phyloP scores from a whole-genome alignment of 495 filamentous ascomycete genomes.

The Talaromyces ruber region DNA sequence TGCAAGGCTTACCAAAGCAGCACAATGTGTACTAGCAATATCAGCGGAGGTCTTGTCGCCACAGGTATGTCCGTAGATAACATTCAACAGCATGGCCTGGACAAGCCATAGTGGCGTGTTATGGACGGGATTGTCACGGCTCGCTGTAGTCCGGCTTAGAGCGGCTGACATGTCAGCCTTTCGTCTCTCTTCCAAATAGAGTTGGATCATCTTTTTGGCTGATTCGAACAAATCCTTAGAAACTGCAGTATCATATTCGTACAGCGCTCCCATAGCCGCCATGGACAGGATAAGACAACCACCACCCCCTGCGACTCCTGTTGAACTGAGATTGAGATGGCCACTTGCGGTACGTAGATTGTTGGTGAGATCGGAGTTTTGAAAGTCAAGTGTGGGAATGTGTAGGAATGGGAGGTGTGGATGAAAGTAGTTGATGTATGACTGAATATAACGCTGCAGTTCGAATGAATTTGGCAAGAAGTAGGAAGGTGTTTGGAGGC shows the following conservation, averaged over 20 bases:
- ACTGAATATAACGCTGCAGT: slow-evolving; percentile 82
- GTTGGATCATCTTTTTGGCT: slow-evolving; percentile 89
- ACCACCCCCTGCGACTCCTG: slow-evolving; percentile 65
- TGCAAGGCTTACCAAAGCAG: slow-evolving; percentile 82
- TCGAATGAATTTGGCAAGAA: slow-evolving; percentile 81
- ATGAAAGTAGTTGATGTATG: slow-evolving; percentile 92
- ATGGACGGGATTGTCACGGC: slow-evolving; percentile 60
- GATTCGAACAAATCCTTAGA: slow-evolving; percentile 87
- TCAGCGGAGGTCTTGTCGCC: slow-evolving; percentile 85
- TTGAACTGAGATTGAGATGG: slow-evolving; percentile 48
- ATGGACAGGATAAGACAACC: slow-evolving; percentile 92
- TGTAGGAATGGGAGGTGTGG: slow-evolving; percentile 93
- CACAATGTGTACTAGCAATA: slow-evolving; percentile 86
- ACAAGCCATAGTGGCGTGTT: slow-evolving; percentile 91
- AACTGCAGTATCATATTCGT: slow-evolving; percentile 71
- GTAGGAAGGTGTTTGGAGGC: slow-evolving; percentile 37
- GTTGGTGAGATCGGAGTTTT: slow-evolving; percentile 59
- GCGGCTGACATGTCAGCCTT: slow-evolving; percentile 82
- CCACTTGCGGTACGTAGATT: slow-evolving; percentile 45
- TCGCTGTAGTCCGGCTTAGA: slow-evolving; percentile 50
- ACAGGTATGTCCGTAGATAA: slow-evolving; percentile 93
- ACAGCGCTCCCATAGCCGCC: slow-evolving; percentile 92
- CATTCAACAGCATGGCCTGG: slow-evolving; percentile 96
- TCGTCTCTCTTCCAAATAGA: slow-evolving; percentile 87
- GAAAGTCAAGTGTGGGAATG: slow-evolving; percentile 86